These are phyloP conservation scores for Combretum micranthum DNA, from an alignment of 345 rosid species.

Conservation along the genomic window DNA sequence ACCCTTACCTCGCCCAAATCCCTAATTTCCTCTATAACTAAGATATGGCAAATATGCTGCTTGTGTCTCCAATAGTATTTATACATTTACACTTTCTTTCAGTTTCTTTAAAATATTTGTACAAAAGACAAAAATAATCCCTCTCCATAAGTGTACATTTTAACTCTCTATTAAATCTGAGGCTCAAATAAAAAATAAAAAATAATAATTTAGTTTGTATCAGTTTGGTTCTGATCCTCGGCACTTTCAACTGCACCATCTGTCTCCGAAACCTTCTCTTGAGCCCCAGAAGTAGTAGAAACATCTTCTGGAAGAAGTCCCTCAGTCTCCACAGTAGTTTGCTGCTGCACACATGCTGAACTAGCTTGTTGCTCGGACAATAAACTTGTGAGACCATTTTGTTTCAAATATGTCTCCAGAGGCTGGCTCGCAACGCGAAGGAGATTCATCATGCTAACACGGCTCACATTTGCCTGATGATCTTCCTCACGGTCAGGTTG, in stretches of 20 bases:
- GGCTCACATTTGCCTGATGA: conserved; percentile 17
- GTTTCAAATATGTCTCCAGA: conserved; percentile 74
- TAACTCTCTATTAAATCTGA: too few relatives aligned
- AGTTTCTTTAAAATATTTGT: too few relatives aligned
- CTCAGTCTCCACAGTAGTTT: not conserved
- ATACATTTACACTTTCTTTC: too few relatives aligned
- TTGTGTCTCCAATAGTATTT: too few relatives aligned
- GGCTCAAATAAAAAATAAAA: not conserved
- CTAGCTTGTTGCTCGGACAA: conserved; percentile 42
- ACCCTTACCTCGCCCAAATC: too few relatives aligned
- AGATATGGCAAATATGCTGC: too few relatives aligned
- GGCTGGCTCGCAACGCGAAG: conserved; percentile 82
- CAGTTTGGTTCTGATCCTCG: conserved; percentile 2
- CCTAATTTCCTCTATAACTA: too few relatives aligned
- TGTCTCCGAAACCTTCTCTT: conserved; percentile 3
- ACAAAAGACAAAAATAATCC: too few relatives aligned
- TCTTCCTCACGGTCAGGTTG: conserved; percentile 62
- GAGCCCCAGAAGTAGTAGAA: not conserved
- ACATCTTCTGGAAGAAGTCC: not conserved
- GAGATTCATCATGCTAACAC: conserved; percentile 72
- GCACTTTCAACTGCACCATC: conserved; percentile 2
- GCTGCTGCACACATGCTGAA: conserved; percentile 16
- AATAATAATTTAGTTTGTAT: not conserved
- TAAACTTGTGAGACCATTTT: conserved; percentile 60
- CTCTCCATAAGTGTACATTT: too few relatives aligned